These are phyloP conservation scores for Naegleria gruberi DNA, from an alignment of 208 protist genomes.

Conservation along the genomic window DNA sequence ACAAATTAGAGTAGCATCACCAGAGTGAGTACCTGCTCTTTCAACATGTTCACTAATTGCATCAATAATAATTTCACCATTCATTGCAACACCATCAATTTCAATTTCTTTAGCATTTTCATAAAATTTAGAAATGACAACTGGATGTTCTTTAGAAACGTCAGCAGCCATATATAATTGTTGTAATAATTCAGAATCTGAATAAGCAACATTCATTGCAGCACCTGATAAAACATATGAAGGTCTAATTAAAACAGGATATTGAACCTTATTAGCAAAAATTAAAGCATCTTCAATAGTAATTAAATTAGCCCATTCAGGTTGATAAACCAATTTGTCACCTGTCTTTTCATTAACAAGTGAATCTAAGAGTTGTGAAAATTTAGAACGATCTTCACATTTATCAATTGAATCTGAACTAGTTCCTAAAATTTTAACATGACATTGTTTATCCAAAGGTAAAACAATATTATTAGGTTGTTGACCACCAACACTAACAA, in stretches of 20 bases:
- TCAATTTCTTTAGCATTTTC: slow-evolving; percentile 93
- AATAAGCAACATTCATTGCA: slow-evolving; percentile 90
- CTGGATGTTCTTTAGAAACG: slow-evolving; percentile 75
- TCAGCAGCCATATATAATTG: slow-evolving; percentile 81
- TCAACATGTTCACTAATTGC: slow-evolving; percentile 97
- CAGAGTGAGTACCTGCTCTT: slow-evolving; percentile 94
- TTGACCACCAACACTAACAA: slow-evolving; percentile 93
- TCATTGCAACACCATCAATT: slow-evolving; percentile 92
- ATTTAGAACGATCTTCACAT: slow-evolving; percentile 92
- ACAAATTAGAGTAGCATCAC: slow-evolving; percentile 90
- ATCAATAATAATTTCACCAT: slow-evolving; percentile 86
- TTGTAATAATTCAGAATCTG: slow-evolving; percentile 70
- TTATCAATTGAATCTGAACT: slow-evolving; percentile 87
- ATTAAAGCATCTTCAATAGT: slow-evolving; percentile 70
- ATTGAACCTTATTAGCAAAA: slow-evolving; percentile 79
- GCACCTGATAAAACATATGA: slow-evolving; percentile 94
- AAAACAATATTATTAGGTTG: slow-evolving; percentile 96
- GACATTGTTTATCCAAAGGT: slow-evolving; percentile 61
- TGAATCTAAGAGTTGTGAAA: slow-evolving; percentile 77
- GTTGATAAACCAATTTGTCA: slow-evolving; percentile 83
- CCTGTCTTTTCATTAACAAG: not conserved
- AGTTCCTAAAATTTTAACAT: slow-evolving; percentile 88
- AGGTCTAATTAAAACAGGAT: slow-evolving; percentile 85
- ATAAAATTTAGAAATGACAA: slow-evolving; percentile 96
- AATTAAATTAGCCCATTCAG: slow-evolving; percentile 85